These are phyloP conservation scores for Pulveroboletus frians DNA, from an alignment of 768 basidiomycete species.

Conservation along the genomic window DNA sequence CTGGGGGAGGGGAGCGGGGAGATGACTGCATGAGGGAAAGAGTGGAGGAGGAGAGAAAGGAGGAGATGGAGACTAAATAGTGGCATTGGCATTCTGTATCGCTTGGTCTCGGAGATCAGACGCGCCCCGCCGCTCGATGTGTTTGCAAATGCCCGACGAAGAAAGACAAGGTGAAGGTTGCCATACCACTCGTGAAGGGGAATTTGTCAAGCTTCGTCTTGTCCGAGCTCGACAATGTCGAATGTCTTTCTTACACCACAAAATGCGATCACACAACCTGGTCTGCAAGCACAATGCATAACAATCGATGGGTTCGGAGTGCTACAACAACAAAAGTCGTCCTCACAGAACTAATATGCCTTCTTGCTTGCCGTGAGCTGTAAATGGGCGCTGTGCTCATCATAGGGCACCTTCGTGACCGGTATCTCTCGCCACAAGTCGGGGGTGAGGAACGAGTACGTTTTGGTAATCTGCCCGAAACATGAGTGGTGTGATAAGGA, in stretches of 20 bases:
- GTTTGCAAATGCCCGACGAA: not conserved
- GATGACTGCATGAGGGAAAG: slow-evolving; percentile 5
- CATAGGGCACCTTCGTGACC: slow-evolving; percentile 83
- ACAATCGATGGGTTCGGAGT: not conserved
- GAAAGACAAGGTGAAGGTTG: not conserved
- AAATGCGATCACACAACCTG: not conserved
- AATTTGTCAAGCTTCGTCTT: not conserved
- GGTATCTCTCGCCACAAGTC: slow-evolving; percentile 97
- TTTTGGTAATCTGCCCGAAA: slow-evolving; percentile 79
- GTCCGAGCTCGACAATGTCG: not conserved
- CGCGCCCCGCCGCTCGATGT: slow-evolving; percentile 5
- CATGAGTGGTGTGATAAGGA: not conserved
- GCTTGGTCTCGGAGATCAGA: slow-evolving; percentile 6
- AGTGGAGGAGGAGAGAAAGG: not conserved
- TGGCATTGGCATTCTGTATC: slow-evolving; percentile 2
- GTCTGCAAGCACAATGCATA: not conserved
- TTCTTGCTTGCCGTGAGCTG: slow-evolving; percentile 80
- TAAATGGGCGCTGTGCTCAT: slow-evolving; percentile 92
- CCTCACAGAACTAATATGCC: slow-evolving; percentile 40
- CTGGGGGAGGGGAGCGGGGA: not conserved
- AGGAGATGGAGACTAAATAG: slow-evolving; percentile 3
- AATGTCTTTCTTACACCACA: not conserved
- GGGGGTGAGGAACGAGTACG: slow-evolving; percentile 96
- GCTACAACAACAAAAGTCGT: not conserved
- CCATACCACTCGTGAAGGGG: not conserved